Evolutionary conservation across 805 yeast genomes (phyloP), one percentile per base, ranked within the genome.

Genomic region (Metschnikowia sp.): DNA sequence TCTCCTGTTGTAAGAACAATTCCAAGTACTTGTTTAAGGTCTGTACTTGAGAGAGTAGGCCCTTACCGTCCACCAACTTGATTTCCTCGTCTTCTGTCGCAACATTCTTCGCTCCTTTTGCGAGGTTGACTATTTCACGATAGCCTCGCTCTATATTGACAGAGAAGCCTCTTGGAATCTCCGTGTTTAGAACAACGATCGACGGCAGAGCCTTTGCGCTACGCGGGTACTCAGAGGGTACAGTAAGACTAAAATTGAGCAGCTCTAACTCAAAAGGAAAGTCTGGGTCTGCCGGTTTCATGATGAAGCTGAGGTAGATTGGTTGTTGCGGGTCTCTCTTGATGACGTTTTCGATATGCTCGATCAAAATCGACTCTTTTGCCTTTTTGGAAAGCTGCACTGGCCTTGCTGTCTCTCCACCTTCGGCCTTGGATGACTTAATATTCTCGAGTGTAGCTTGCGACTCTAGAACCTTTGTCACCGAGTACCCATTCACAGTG

Each of bases 111-210:
- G 29, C 32, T 38, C 32, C 51, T 47, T 36, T 53, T 15, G 52
- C 32, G 53, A 64, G 35, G 44, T 49, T 44, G 12, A 69, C 76
- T 18, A 82, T 80, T 39, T 66, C 61, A 36, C 65, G 66, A 61
- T 82, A 86, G 7, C 90, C 92, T 5, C 63, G 54, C 57, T 86
- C 92, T n/a, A 86, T 69, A 54, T 85, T 85, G 11, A 76, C 69
- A 11, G 87, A 78, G 59, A 66, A 82, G 0, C 91, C 92, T 48
- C 81, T 69, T 1, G 92, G 89, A 11, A 86, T 82, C 31, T 84
- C 88, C 32, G 77, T 76, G 64, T 84, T 85, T 44, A 81, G 68
- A 8, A 86, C 84, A 32, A 72, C 65, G 4, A 85, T 70, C 12
- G 74, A 64, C 1, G 89, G 87, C 13, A 59, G 51, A 3, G 65